These are phyloP conservation scores for Boechera stricta DNA, from an alignment of 345 rosid genomes.

Conservation along the genomic window DNA sequence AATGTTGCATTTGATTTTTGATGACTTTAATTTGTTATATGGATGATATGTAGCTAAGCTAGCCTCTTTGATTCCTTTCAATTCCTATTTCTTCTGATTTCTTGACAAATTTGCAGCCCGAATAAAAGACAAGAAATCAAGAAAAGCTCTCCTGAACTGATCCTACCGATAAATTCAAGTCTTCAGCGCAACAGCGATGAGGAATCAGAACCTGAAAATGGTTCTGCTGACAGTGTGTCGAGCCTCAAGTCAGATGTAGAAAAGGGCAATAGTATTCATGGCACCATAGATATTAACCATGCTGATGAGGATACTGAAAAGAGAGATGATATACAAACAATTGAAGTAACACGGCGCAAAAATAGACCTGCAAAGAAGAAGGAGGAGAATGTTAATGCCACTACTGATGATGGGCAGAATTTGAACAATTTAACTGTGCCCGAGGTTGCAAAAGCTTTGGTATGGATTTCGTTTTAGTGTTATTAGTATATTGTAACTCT, in stretches of 20 bases:
- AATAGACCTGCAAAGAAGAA: conserved; percentile 30
- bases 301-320: conserved; percentile 31
- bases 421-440: conserved; percentile 45
- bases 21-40: conserved; percentile 1
- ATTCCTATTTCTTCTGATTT: conserved; percentile 1
- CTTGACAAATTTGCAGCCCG: conserved; percentile 44
- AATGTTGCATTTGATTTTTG: conserved; percentile 8
- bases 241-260: conserved; percentile 36
- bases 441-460: conserved; percentile 60
- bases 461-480: conserved; percentile 33
- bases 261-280: conserved; percentile 21
- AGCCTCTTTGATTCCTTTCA: conserved; percentile 16
- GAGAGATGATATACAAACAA: conserved; percentile 28
- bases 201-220: conserved; percentile 49
- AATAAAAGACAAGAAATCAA: conserved; percentile 60
- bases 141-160: conserved; percentile 57
- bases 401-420: conserved; percentile 29
- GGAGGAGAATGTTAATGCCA: neutral
- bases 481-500: neutral
- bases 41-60: neutral
- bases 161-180: conserved; percentile 46
- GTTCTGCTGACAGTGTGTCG: conserved; percentile 34
- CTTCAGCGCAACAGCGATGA: conserved; percentile 48
- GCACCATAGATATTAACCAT: conserved; percentile 43
- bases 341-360: conserved; percentile 25